A percentile compares a stretch with the other conserved stretches of the same genome.
phyloP scores from a whole-genome alignment of 345 rosid species.

The Lenwebbia sp. region DNA sequence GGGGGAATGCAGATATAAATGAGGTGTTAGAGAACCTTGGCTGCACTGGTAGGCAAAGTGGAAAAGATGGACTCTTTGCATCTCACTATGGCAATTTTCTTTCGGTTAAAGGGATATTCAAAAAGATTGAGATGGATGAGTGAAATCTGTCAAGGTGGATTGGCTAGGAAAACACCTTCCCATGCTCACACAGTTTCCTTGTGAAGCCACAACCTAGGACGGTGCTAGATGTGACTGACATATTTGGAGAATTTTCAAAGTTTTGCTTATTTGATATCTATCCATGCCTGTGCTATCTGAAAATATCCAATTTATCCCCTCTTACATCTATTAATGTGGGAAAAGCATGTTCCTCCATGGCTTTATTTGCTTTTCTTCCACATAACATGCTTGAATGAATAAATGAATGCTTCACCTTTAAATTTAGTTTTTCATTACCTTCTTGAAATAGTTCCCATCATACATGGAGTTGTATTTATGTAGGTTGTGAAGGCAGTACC shows the following conservation, averaged over 20 bases:
- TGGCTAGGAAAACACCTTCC: not conserved
- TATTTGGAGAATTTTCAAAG: not conserved
- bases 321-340: not conserved
- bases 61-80: not conserved
- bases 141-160: not conserved
- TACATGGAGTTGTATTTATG: not conserved
- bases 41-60: not conserved
- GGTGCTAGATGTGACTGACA: not conserved
- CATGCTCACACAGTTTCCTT: not conserved
- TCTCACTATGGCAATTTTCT: not conserved
- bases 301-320: not conserved
- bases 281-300: not conserved
- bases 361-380: not conserved
- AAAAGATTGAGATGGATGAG: not conserved
- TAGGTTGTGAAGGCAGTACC: constrained; percentile 83
- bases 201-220: not conserved
- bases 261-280: not conserved
- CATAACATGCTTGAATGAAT: not conserved
- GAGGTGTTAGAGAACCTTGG: not conserved
- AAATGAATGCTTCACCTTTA: not conserved
- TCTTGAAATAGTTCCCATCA: not conserved
- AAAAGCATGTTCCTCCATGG: not conserved
- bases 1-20: not conserved
- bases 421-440: not conserved
- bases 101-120: not conserved